Percentiles rank a stretch among this genome's conserved stretches.
Conservation (phyloP, 306 rosid genomes). For the Cicer arietinum region DNA sequence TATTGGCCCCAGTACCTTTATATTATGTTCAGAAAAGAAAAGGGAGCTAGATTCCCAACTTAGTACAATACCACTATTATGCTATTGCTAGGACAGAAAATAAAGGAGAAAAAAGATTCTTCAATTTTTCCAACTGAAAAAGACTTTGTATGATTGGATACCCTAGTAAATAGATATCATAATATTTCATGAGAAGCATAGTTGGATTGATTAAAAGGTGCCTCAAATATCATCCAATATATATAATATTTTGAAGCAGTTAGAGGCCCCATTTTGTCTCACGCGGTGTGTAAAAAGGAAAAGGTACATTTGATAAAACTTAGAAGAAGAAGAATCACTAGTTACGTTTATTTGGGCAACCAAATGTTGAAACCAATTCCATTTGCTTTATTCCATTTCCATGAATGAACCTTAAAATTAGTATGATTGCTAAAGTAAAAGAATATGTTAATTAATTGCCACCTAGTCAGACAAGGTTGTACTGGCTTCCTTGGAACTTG, state of each 20-base stretch:
- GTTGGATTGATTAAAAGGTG: constrained; percentile 39
- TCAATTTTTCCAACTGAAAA: constrained; percentile 30
- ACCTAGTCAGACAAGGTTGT: constrained; percentile 7
- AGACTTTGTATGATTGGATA: constrained; percentile 42
- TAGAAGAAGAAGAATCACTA: not conserved
- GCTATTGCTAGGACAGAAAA: constrained; percentile 35
- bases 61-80: constrained; percentile 24
- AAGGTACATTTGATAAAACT: not conserved
- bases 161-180: not conserved
- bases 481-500: constrained; percentile 32
- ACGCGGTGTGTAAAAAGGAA: not conserved
- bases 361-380: constrained; percentile 19
- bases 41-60: constrained; percentile 38
- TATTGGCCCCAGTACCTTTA: not conserved
- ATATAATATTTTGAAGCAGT: no score
- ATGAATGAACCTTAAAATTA: not conserved
- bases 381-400: constrained; percentile 14
- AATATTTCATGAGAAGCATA: constrained; percentile 11
- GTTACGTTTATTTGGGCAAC: constrained; percentile 22
- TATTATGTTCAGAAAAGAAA: not conserved
- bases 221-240: constrained; percentile 30
- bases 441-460: constrained; percentile 1
- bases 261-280: constrained; percentile 12
- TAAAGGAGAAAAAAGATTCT: constrained; percentile 42
- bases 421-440: constrained; percentile 3